Evolutionary conservation across 2,329 filamentous ascomycete genomes (phyloP), one percentile per base, ranked within the genome.

Genomic region (Cercospora berteroae): DNA sequence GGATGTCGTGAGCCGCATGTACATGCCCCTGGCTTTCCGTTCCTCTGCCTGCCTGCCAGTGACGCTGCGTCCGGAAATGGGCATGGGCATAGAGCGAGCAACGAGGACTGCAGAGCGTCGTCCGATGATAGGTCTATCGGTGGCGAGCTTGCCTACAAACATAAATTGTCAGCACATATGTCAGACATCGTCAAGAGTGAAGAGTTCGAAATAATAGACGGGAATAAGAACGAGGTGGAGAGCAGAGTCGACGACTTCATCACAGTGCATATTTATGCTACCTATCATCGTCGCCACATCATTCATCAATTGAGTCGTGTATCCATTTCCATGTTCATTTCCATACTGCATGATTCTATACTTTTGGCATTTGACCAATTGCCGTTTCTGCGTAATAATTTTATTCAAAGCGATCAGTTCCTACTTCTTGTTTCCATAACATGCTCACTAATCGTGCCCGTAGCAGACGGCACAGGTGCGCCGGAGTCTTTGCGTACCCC

Each of bases 381-480:
- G 29, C 39, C 52, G 7, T 25, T 23, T 39, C 7, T 20, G 29
- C 5, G 36, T 7, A 23, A 42, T 20, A 13, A 29, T 25, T 4
- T 18, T 5, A n/a, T 29, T 18, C n/a, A 13, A 8, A 13, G 5
- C 7, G 8, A 48, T 64, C 61, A 73, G 61, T 68, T 69, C 20
- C 69, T 66, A 36, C 71, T 70, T 64, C 72, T 70, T 58, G 74
- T 76, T 68, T 72, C 72, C 74, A 75, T 76, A 39, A 71, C 63
- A 69, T 76, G 74, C 66, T 76, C 74, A 48, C 68, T 73, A 36
- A 71, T 68, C 9, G 70, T 70, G 12, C 74, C 72, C 18, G 70
- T 72, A 1, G 66, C 58, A 36, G 67, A 69, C 27, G 63, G 60
- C 13, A 66, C 62, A 8, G 66, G 56, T 8, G 67, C 64, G 2